Conservation (phyloP, 1,284 basidiomycete species). For the Fomes fomentarius region DNA sequence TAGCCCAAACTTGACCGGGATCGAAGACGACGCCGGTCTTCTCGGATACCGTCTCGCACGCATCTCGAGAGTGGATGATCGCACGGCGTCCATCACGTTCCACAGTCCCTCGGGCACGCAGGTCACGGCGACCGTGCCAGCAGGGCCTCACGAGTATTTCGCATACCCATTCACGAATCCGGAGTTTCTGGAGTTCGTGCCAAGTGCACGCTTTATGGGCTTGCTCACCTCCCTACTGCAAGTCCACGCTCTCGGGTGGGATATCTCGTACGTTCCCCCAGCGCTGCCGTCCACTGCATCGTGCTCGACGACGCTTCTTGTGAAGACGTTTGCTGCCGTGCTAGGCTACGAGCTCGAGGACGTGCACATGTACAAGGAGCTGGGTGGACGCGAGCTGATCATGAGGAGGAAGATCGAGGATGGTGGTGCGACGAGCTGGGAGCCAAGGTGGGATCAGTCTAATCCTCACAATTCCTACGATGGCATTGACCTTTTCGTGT, state of each 20-base stretch:
- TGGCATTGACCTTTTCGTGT: not conserved
- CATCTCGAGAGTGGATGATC: conserved; percentile 45
- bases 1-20: conserved; percentile 44
- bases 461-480: not conserved
- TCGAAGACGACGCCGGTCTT: conserved; percentile 47
- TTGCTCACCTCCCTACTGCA: conserved; percentile 39
- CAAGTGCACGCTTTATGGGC: conserved; percentile 38
- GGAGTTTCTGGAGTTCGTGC: conserved; percentile 30
- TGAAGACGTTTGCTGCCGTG: conserved; percentile 46
- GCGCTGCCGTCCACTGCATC: conserved; percentile 39
- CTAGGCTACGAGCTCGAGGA: conserved; percentile 63
- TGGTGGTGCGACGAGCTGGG: conserved; percentile 60
- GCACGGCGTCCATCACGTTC: conserved; percentile 48
- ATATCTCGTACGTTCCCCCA: conserved; percentile 40
- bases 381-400: conserved; percentile 65
- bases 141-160: conserved; percentile 44
- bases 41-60: conserved; percentile 51
- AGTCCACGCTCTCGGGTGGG: conserved; percentile 39
- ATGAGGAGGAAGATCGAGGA: conserved; percentile 57
- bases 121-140: conserved; percentile 44
- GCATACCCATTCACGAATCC: conserved; percentile 28
- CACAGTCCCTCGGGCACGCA: conserved; percentile 32
- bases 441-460: conserved; percentile 50
- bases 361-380: conserved; percentile 67
- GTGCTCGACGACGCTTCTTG: conserved; percentile 39